phyloP scores from a whole-genome alignment of 306 rosid species.

The Oxytropis ochrocephala region DNA sequence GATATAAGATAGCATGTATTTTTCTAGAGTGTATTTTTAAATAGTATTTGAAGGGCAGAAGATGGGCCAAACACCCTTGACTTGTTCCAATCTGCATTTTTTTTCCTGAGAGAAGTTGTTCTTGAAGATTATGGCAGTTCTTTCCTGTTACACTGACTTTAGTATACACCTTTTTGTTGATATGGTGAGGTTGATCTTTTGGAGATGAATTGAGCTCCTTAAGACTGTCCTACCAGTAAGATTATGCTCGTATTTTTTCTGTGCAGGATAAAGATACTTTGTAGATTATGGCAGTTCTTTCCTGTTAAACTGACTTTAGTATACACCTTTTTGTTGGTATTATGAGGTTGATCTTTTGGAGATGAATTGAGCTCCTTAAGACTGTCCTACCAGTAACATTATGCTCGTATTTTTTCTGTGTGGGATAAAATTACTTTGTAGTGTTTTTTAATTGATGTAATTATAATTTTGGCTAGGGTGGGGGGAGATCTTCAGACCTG shows the following conservation, averaged over 20 bases:
- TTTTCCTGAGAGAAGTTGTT: not conserved
- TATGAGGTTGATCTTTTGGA: constrained; percentile 4
- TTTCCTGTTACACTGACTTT: not conserved
- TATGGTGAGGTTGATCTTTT: constrained; percentile 8
- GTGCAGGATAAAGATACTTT: not conserved
- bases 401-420: constrained; percentile 1
- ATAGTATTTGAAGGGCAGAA: not conserved
- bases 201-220: constrained; percentile 7
- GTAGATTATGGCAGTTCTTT: not conserved
- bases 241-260: not conserved
- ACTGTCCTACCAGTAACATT: not conserved
- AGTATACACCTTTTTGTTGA: constrained; percentile 8
- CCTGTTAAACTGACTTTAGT: not conserved
- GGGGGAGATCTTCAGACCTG: constrained; percentile 69
- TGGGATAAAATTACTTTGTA: not conserved
- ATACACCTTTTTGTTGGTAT: constrained; percentile 15
- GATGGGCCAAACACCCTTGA: not conserved
- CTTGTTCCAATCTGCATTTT: not conserved
- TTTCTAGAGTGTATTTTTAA: not conserved
- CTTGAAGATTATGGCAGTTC: not conserved
- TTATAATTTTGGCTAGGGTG: constrained; percentile 53
- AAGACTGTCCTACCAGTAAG: not conserved
- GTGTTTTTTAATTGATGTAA: constrained; percentile 13
- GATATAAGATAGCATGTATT: not conserved
- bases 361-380: constrained; percentile 5